These are phyloP conservation scores for Phialophora expanda DNA, from an alignment of 2,329 filamentous ascomycete genomes.

Conservation along the genomic window DNA sequence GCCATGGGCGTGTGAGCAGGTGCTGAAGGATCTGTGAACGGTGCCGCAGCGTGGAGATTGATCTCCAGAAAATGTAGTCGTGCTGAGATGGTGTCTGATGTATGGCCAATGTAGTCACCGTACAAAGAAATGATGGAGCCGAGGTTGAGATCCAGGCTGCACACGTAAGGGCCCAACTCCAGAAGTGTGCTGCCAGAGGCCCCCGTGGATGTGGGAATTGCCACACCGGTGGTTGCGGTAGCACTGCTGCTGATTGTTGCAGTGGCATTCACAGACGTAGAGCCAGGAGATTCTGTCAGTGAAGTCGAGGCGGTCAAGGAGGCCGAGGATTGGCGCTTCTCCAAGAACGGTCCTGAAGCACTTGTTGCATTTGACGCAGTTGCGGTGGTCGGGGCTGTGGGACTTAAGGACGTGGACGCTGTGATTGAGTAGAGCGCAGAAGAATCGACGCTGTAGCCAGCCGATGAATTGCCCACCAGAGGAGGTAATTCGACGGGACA, in stretches of 20 bases:
- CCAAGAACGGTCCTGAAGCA: not conserved
- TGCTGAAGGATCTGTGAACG: slow-evolving; percentile 49
- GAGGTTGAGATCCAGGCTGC: slow-evolving; percentile 60
- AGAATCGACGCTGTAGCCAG: slow-evolving; percentile 29
- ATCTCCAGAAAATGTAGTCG: slow-evolving; percentile 60
- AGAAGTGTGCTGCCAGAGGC: slow-evolving; percentile 37
- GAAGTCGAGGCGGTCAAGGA: not conserved
- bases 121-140: slow-evolving; percentile 58
- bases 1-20: slow-evolving; percentile 51
- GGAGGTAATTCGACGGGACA: slow-evolving; percentile 58
- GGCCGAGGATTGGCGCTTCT: slow-evolving; percentile 20
- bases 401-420: slow-evolving; percentile 16
- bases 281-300: not conserved
- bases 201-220: slow-evolving; percentile 35
- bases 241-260: slow-evolving; percentile 9
- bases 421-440: slow-evolving; percentile 31
- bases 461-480: slow-evolving; percentile 31
- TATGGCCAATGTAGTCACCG: slow-evolving; percentile 59
- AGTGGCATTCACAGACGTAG: slow-evolving; percentile 11
- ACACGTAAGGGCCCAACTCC: slow-evolving; percentile 61
- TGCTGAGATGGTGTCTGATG: slow-evolving; percentile 61
- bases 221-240: slow-evolving; percentile 23
- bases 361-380: slow-evolving; percentile 6
- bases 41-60: slow-evolving; percentile 64
- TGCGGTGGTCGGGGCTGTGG: slow-evolving; percentile 2